Evolutionary conservation across 2,329 filamentous ascomycete species (phyloP), one percentile per base, ranked within the genome.

Genomic region (Simplicillium aogashimaense): DNA sequence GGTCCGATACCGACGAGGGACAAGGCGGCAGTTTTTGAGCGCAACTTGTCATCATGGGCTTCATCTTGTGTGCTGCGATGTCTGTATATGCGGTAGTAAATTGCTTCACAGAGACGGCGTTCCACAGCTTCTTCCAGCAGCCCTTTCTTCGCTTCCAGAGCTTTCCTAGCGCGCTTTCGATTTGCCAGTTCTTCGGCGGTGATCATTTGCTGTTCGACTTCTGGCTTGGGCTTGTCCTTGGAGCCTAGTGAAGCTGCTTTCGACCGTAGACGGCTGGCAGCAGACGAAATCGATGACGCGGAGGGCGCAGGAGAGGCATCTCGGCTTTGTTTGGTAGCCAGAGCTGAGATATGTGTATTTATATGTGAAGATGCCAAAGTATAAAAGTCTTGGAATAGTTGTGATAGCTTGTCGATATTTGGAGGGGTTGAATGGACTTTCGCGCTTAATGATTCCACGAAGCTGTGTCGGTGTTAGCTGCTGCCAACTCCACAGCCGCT

Each of bases 381-480:
- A 57, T 98, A 98, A 59, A 97, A 98, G 42, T 94, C 87, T 61
- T 98, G 92, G 57, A 97, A 97, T 39, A 92, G 72, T n/a, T 77
- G 74, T 8, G 88, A 83, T 13, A 97, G 72, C 46, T 76, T 81
- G 36, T 94, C 87, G 54, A 94, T 83, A 35, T 77, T 85, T 1
- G 92, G 81, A 5, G 92, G 92, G 5, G 79, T 81, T 3, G 85
- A 77, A 53, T 95, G 85, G 28, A 94, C 82, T 67, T 86, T 95
- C 51, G 86, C 86, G 36, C 80, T 84, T 18, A 98, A 67, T 7
- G 87, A 90, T 45, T 95, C 87, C 53, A 97, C 81, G 57, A 98
- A 98, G 55, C 87, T 92, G 54, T 35, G 31, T 35, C 6, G 37
- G 38, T 43, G 40, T 54, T 45, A 51, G 51, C 41, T n/a, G 20